Percentiles rank a stretch among this genome's conserved stretches.
Evolutionary conservation across 129 eudicot genomes (phyloP).

Genomic region (Chrysanthemum lavandulifolium): DNA sequence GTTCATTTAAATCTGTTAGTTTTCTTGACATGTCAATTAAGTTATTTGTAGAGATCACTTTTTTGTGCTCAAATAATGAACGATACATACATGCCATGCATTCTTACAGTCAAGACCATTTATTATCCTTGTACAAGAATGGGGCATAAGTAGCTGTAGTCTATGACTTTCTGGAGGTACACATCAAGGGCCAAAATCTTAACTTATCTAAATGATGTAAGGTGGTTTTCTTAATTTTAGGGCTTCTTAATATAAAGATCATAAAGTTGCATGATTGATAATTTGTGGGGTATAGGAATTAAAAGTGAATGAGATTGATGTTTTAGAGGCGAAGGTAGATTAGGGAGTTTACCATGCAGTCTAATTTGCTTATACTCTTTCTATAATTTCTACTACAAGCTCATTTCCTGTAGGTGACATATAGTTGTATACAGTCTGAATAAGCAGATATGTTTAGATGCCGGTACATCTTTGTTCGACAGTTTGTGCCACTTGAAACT

Average conservation of each 20-base stretch:
- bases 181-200: neutral
- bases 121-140: constrained; percentile 12
- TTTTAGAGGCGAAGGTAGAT: neutral
- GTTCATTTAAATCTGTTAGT: neutral
- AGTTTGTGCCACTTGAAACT: constrained; percentile 35
- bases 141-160: neutral
- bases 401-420: neutral
- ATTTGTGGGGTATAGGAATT: neutral
- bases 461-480: constrained; percentile 20
- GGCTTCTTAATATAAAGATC: neutral
- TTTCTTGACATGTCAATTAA: constrained; percentile 9
- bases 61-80: neutral
- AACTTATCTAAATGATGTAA: neutral
- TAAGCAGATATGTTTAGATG: constrained; percentile 19
- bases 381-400: neutral
- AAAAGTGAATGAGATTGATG: neutral
- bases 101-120: neutral
- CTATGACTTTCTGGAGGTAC: constrained; percentile 1
- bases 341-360: too few species aligned
- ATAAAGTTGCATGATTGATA: neutral
- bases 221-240: neutral
- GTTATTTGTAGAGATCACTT: constrained; percentile 10
- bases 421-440: constrained; percentile 16
- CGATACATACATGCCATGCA: neutral
- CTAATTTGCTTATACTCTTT: neutral